Percentiles rank a stretch among this genome's conserved stretches.
Evolutionary conservation across 495 filamentous ascomycete species (phyloP).

Genomic region (Penicillium silybi): DNA sequence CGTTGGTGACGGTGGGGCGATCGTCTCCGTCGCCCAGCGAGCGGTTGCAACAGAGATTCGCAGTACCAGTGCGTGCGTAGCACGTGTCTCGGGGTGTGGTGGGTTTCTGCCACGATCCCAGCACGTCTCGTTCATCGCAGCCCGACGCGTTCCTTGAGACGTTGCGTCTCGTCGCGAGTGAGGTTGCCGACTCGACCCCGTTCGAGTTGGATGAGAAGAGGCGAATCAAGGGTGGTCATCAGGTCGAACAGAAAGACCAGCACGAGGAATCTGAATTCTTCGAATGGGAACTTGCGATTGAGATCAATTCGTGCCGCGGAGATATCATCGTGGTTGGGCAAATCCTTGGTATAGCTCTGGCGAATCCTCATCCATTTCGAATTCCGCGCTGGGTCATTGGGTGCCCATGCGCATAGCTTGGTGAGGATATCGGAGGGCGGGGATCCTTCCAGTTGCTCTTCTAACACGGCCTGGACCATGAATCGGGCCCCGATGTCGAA

Average conservation of each 20-base stretch:
- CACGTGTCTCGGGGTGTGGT: background rate
- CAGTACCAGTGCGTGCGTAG: background rate
- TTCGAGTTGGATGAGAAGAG: slow-evolving; percentile 45
- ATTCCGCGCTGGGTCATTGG: background rate
- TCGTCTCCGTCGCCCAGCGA: no score
- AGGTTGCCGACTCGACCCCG: slow-evolving; percentile 34
- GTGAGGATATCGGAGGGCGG: slow-evolving; percentile 18
- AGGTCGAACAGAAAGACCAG: slow-evolving; percentile 31
- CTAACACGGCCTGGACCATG: slow-evolving; percentile 48
- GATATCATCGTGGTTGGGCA: slow-evolving; percentile 3
- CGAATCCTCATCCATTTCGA: slow-evolving; percentile 11
- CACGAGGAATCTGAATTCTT: slow-evolving; percentile 22
- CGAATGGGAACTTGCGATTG: slow-evolving; percentile 6
- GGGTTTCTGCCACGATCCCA: background rate
- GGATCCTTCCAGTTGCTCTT: slow-evolving; percentile 39
- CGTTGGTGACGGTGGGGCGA: no score
- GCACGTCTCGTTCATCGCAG: slow-evolving; percentile 12
- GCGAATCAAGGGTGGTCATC: slow-evolving; percentile 33
- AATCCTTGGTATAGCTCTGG: slow-evolving; percentile 8
- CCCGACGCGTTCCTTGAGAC: slow-evolving; percentile 30
- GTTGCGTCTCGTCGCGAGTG: slow-evolving; percentile 31
- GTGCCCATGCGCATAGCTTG: slow-evolving; percentile 28
- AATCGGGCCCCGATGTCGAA: slow-evolving; percentile 44
- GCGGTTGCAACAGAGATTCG: background rate
- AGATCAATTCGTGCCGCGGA: background rate